Conservation (phyloP, 1,284 basidiomycete genomes). For the Coriolopsis trogii region DNA sequence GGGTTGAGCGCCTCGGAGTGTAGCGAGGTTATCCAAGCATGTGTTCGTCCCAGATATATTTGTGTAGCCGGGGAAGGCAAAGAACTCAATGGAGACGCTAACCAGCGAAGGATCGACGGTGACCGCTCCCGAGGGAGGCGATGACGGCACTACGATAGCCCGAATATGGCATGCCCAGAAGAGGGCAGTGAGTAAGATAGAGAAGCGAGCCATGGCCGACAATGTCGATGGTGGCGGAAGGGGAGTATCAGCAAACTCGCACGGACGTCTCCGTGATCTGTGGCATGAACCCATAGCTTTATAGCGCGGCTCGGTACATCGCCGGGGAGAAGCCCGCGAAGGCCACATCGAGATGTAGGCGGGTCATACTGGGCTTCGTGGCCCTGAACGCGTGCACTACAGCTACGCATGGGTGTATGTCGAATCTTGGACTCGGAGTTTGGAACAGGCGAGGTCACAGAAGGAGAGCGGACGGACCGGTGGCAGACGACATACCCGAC, state of each 20-base stretch:
- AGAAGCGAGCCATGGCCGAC: slow-evolving; percentile 10
- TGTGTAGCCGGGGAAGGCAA: slow-evolving; percentile 45
- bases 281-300: slow-evolving; percentile 1
- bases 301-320: slow-evolving; percentile 16
- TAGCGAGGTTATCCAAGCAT: slow-evolving; percentile 40
- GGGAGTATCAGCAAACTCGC: too few species aligned
- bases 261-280: too few species aligned
- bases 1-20: slow-evolving; percentile 39
- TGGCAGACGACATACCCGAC: too few species aligned
- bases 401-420: too few species aligned
- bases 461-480: too few species aligned
- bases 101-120: slow-evolving; percentile 39
- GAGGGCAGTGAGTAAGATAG: slow-evolving; percentile 7
- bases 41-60: slow-evolving; percentile 38
- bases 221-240: too few species aligned
- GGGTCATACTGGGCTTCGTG: too few species aligned
- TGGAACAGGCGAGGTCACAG: too few species aligned
- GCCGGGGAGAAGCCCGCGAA: too few species aligned
- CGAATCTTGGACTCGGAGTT: too few species aligned
- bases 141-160: slow-evolving; percentile 34
- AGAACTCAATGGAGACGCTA: slow-evolving; percentile 45
- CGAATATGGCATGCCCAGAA: slow-evolving; percentile 1
- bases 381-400: too few species aligned
- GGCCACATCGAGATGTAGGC: not conserved
- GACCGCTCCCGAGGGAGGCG: slow-evolving; percentile 34